Evolutionary conservation across 805 yeast genomes (phyloP), one percentile per base, ranked within the genome.

Genomic region (Cyberlindnera samutprakarnensis): DNA sequence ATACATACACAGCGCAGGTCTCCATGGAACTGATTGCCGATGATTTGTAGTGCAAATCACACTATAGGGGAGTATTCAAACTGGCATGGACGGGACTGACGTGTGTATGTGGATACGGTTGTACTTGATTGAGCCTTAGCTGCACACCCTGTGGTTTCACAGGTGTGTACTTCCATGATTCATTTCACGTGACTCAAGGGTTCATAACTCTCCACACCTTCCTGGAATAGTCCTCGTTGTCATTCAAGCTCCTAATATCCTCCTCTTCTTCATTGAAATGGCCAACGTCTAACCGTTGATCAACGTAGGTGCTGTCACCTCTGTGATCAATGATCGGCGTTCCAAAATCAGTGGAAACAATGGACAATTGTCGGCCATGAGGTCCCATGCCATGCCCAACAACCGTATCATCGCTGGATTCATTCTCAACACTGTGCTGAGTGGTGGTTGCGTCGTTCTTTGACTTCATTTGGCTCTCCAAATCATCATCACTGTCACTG

Each of bases 261-360:
- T 57, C 68, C 55, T 64, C 62, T 37, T 57, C 57, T 60, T 31
- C 39, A 57, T n/a, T n/a, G n/a, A 72, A 61, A 21, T 66, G 62
- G 26, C 61, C 56, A 4, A 81, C 83, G 41, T 78, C 83, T 31
- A 78, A 54, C 25, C 84, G 51, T 46, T 71, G 78, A 53, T 76
- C 84, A 11, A 73, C 73, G 32, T 56, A 51, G 14, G 47, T 41
- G 17, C 39, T 36, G 14, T 41, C 41, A 6, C 44, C 51, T 15
- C 37, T 38, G 23, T 21, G 25, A 24, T 32, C 41, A 18, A 42
- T 38, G 25, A 38, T 38, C 4, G 46, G 46, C 12, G 41, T 42
- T 2, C 46, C 46, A 15, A 28, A 37, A 19, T 35, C 41, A 5
- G 32, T 20, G 9, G 36, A 35, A n/a, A 30, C 36, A 5, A 37